Evolutionary conservation across 768 basidiomycete genomes (phyloP).

Genomic region (Leccinum truebloodii): DNA sequence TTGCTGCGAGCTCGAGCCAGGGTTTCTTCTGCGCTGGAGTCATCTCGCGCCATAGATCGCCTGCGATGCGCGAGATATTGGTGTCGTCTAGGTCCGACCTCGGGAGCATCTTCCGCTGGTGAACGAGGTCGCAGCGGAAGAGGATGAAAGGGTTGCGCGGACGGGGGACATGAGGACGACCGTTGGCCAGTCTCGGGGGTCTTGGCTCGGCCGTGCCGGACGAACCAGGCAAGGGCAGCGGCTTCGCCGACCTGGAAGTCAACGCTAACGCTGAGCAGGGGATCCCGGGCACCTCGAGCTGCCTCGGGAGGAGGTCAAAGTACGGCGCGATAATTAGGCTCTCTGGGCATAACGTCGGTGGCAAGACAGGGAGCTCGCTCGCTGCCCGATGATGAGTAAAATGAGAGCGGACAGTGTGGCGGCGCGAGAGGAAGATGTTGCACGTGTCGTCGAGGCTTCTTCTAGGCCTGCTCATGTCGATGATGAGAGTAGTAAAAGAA

Average conservation of each 20-base stretch:
- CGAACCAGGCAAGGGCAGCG: slow-evolving; percentile 30
- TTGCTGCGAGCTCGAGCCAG: slow-evolving; percentile 51
- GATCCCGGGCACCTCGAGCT: slow-evolving; percentile 8
- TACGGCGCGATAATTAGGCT: slow-evolving; percentile 8
- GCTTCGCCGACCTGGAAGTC: slow-evolving; percentile 8
- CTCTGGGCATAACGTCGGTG: slow-evolving; percentile 12
- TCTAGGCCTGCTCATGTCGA: slow-evolving; percentile 25
- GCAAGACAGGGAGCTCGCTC: slow-evolving; percentile 11
- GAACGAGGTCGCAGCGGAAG: slow-evolving; percentile 72
- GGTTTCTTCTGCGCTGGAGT: slow-evolving; percentile 43
- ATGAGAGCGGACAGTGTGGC: slow-evolving; percentile 11
- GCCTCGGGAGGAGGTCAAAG: slow-evolving; percentile 8
- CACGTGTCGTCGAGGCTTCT: slow-evolving; percentile 35
- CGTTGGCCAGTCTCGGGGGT: slow-evolving; percentile 16
- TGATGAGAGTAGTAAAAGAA: slow-evolving; percentile 12
- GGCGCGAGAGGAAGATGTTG: slow-evolving; percentile 29
- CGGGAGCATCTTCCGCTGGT: slow-evolving; percentile 56
- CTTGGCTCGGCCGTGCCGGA: slow-evolving; percentile 21
- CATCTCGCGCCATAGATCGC: slow-evolving; percentile 65
- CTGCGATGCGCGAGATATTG: slow-evolving; percentile 68
- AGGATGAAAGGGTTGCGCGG: slow-evolving; percentile 81
- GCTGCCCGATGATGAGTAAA: slow-evolving; percentile 6
- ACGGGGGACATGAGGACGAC: slow-evolving; percentile 58
- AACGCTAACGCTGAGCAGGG: not conserved
- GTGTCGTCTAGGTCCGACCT: slow-evolving; percentile 64